Conservation (phyloP, 441 rosid genomes). For the Syzygium syzygioides region DNA sequence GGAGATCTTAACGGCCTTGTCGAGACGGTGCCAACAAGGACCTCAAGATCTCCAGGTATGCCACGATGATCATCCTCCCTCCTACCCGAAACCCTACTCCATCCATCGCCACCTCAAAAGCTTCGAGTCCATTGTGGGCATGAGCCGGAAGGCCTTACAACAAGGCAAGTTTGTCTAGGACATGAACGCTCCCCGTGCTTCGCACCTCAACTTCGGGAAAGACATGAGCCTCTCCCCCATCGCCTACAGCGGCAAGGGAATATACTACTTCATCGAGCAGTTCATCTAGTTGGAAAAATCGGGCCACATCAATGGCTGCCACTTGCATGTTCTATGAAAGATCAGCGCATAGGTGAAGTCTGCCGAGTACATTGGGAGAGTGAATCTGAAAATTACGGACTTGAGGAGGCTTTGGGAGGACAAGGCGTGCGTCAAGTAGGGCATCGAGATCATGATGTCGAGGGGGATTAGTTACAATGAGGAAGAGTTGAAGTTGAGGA, state of each 20-base stretch:
- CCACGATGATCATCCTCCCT: conserved; percentile 63
- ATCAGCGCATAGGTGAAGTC: no score
- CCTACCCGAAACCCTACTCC: conserved; percentile 34
- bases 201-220: conserved; percentile 33
- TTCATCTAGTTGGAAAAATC: conserved; percentile 61
- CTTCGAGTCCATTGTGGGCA: conserved; percentile 26
- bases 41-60: conserved; percentile 76
- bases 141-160: conserved; percentile 64
- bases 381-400: no score
- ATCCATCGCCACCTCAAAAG: conserved; percentile 38
- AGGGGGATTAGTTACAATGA: no score
- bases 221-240: conserved; percentile 32
- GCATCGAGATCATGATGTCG: no score
- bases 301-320: conserved; percentile 40
- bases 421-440: no score
- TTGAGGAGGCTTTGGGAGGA: no score
- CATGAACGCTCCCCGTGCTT: conserved; percentile 50
- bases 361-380: no score
- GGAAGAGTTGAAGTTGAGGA: no score
- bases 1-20: no score
- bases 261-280: conserved; percentile 74
- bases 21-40: conserved; percentile 26
- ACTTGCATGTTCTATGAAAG: conserved; percentile 12
- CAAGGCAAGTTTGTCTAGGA: conserved; percentile 86
- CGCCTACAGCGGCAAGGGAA: conserved; percentile 85